Evolutionary conservation across 1,284 basidiomycete species (phyloP).

Genomic region (Xanthoconium separans): DNA sequence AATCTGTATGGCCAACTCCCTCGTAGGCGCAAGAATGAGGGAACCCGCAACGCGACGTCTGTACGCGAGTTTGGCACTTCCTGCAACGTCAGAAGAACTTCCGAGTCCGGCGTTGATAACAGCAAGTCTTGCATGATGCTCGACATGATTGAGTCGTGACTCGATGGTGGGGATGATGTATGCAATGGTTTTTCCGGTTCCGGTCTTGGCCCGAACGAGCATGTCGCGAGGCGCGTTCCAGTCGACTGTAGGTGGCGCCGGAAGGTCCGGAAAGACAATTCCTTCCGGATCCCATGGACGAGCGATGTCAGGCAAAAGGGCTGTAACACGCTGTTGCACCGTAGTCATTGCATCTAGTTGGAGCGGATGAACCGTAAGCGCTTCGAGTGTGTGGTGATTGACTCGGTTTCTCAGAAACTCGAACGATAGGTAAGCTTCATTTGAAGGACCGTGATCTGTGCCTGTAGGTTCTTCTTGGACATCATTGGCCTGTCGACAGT

Average conservation of each 20-base stretch:
- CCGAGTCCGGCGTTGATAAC: constrained; percentile 40
- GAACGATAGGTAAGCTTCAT: constrained; percentile 31
- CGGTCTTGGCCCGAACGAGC: constrained; percentile 87
- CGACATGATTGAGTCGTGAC: constrained; percentile 57
- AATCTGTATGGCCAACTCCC: constrained; percentile 94
- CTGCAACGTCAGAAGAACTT: constrained; percentile 33
- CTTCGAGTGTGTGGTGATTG: constrained; percentile 51
- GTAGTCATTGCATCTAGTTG: constrained; percentile 75
- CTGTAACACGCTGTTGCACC: constrained; percentile 84
- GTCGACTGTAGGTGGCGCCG: constrained; percentile 27
- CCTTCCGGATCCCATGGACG: constrained; percentile 42
- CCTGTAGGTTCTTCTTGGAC: background rate
- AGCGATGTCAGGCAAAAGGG: constrained; percentile 58
- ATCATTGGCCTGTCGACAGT: background rate
- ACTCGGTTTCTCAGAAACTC: constrained; percentile 42
- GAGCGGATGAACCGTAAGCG: constrained; percentile 71
- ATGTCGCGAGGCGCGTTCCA: constrained; percentile 51
- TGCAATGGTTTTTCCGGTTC: constrained; percentile 90
- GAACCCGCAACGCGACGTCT: constrained; percentile 61
- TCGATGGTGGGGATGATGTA: constrained; percentile 91
- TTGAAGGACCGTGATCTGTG: background rate
- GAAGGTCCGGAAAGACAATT: constrained; percentile 2
- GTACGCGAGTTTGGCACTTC: constrained; percentile 37
- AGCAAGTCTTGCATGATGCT: constrained; percentile 40
- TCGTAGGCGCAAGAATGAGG: constrained; percentile 90